These are phyloP conservation scores for Berkeleyomyces basicola DNA, from an alignment of 2,329 filamentous ascomycete species.

Conservation along the genomic window DNA sequence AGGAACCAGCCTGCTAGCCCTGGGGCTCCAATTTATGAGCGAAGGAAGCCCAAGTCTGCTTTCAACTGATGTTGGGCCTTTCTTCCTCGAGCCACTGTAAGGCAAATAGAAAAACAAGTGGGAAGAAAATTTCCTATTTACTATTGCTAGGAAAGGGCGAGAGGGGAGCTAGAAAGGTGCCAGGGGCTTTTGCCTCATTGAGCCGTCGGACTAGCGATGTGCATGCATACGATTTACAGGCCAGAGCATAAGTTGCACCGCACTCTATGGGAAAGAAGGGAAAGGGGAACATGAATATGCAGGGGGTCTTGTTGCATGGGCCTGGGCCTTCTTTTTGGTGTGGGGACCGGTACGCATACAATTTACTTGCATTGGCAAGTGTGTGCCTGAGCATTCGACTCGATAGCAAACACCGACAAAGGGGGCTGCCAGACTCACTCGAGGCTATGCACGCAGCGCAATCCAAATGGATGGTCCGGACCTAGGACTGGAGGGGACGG, in stretches of 20 bases:
- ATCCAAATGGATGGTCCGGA: background rate
- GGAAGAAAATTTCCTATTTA: background rate
- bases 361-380: background rate
- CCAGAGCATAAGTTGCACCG: background rate
- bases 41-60: background rate
- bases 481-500: background rate
- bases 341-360: background rate
- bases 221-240: background rate
- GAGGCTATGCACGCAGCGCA: background rate
- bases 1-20: background rate
- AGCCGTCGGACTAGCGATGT: background rate
- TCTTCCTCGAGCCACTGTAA: background rate
- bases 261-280: background rate
- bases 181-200: background rate
- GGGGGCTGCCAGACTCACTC: background rate
- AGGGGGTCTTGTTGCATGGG: background rate
- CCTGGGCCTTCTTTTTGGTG: background rate
- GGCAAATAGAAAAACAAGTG: background rate
- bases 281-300: conserved; percentile 3
- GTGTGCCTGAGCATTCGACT: background rate
- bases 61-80: background rate
- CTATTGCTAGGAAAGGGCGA: background rate
- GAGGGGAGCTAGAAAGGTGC: background rate
- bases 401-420: background rate
- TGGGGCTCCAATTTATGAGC: background rate